Percentiles rank a stretch among this genome's conserved stretches.
phyloP scores from a whole-genome alignment of 768 basidiomycete genomes.

The Tylopilus intermedius region DNA sequence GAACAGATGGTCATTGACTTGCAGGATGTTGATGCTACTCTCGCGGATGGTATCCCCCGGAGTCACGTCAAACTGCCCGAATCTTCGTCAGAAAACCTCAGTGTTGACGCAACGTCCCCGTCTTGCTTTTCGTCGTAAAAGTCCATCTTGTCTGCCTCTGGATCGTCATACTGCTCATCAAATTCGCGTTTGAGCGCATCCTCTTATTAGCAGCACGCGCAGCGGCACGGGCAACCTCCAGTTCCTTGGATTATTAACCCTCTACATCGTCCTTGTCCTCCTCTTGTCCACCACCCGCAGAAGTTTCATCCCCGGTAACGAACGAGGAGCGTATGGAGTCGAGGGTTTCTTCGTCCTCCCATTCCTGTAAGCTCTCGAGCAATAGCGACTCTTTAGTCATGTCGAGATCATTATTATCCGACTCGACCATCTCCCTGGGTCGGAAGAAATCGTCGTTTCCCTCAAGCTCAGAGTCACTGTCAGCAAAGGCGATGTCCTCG shows the following conservation, averaged over 20 bases:
- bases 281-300: constrained; percentile 39
- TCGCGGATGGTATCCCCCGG: constrained; percentile 76
- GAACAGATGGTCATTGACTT: constrained; percentile 97
- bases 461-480: constrained; percentile 71
- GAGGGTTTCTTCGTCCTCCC: constrained; percentile 82
- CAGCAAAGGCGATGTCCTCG: constrained; percentile 59
- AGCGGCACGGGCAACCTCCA: constrained; percentile 39
- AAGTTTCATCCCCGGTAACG: constrained; percentile 65
- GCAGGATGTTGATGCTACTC: constrained; percentile 77
- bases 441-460: constrained; percentile 66
- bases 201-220: constrained; percentile 76
- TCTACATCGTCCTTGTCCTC: constrained; percentile 38
- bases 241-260: constrained; percentile 27
- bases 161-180: constrained; percentile 94
- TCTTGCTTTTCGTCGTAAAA: constrained; percentile 92
- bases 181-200: constrained; percentile 91
- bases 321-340: constrained; percentile 85
- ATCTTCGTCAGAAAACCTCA: constrained; percentile 70
- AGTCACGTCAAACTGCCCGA: constrained; percentile 83
- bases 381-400: constrained; percentile 57
- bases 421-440: constrained; percentile 37
- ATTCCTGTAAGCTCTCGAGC: constrained; percentile 53
- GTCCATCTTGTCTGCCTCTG: constrained; percentile 69
- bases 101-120: constrained; percentile 37
- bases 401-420: constrained; percentile 54